Conservation (phyloP, 768 basidiomycete species). For the Kwoniella dejecticola region DNA sequence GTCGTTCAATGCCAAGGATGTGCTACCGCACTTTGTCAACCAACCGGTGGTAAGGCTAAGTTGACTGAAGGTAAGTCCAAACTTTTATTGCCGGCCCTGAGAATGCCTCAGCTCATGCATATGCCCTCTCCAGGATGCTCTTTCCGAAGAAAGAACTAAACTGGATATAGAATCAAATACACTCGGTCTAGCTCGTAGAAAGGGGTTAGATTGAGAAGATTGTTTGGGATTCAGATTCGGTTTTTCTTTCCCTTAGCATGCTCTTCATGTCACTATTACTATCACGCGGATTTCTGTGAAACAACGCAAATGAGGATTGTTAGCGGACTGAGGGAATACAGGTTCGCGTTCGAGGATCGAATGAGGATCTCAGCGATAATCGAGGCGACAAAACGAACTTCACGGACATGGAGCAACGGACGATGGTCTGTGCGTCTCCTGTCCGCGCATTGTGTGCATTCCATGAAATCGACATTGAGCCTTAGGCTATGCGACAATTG, state of each 20-base stretch:
- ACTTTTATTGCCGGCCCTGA: not conserved
- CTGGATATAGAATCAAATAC: constrained; percentile 14
- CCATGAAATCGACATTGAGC: no score
- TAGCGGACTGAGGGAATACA: not conserved
- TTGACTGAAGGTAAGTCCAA: constrained; percentile 85
- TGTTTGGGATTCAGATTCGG: constrained; percentile 21
- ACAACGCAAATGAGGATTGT: not conserved
- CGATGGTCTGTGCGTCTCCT: no score
- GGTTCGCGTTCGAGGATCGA: no score
- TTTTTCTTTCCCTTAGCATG: constrained; percentile 21
- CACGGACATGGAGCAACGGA: no score
- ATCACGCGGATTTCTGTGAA: constrained; percentile 4
- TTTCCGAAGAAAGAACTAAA: constrained; percentile 83
- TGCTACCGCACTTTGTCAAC: constrained; percentile 93
- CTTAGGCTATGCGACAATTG: no score
- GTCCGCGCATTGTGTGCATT: no score
- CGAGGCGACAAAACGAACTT: no score
- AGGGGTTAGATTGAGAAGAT: constrained; percentile 9
- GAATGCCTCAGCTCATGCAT: not conserved
- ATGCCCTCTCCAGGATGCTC: constrained; percentile 70
- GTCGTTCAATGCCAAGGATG: constrained; percentile 93
- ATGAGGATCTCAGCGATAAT: no score
- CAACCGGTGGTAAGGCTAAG: constrained; percentile 95
- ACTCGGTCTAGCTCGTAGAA: constrained; percentile 13
- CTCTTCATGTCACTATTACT: constrained; percentile 25